Evolutionary conservation across 257 asterid species (phyloP), one percentile per base, ranked within the genome.

Genomic region (Ehretia macrophylla): DNA sequence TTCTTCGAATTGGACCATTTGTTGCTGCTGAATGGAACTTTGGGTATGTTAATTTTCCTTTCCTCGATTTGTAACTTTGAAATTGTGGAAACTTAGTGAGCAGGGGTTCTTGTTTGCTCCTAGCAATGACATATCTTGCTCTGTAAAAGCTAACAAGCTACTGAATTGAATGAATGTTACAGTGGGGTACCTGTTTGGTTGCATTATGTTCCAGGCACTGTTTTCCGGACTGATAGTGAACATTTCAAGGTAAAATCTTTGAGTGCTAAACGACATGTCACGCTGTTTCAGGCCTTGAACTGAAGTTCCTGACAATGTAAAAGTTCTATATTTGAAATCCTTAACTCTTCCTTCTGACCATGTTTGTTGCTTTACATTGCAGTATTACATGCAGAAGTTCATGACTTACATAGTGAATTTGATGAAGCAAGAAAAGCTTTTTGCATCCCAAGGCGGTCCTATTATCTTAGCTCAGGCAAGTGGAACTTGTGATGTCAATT

Each of bases 171-270:
- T 65, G 57, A 53, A 49, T 17, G 54, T 49, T 61, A 65, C 87
- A 91, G 98, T 17, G 98, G 98, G 40, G 71, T 91, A 17, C 98
- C 98, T 71, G 92, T 91, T 64, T 91, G 98, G 98, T 64, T 91
- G 81, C 98, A 91, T 70, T 91, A 85, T 60, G 84, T 87, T 49
- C 95, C 91, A 1, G 94, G 92, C 58, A 87, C 95, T 64, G 89
- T 83, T 63, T 91, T 91, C 65, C 88, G 98, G 57, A 91, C 96
- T 27, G 96, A 91, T 65, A 87, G 70, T 14, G 84, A 83, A 65
- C 78, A 79, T 61, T 91, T 91, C 78, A 87, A 87, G 98, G 98
- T 90, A 42, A 58, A 40, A 38, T 51, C 40, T 22, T 49, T 39
- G 8, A 11, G 5, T 8, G 45, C 32, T 14, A 17, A 59, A 45